Conservation (phyloP, 108 stramenopile species). For the Cyclotella cryptica region DNA sequence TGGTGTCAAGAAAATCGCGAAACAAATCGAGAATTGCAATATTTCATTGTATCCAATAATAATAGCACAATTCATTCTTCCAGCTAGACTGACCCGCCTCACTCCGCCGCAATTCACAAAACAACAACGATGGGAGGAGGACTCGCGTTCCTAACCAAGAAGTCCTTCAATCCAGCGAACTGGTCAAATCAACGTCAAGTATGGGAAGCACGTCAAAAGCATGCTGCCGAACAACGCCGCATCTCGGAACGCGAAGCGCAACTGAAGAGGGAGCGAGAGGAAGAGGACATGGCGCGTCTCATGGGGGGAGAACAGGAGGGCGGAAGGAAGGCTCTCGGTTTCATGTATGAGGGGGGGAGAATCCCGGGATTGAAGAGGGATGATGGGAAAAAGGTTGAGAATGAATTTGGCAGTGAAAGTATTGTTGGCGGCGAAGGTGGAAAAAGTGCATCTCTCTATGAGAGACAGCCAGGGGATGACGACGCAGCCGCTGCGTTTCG, state of each 20-base stretch:
- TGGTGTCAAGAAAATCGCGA: too few species aligned
- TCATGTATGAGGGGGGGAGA: conserved; percentile 77
- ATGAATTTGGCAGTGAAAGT: conserved; percentile 11
- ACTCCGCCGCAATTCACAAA: too few species aligned
- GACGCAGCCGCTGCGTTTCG: conserved; percentile 88
- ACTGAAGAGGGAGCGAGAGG: conserved; percentile 79
- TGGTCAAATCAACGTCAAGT: conserved; percentile 73
- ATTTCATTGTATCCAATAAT: too few species aligned
- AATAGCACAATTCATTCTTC: too few species aligned
- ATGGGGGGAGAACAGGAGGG: conserved; percentile 69
- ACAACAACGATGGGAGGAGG: conserved; percentile 77
- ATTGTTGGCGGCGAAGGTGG: conserved; percentile 17
- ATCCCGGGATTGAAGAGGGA: conserved; percentile 65
- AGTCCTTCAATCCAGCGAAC: conserved; percentile 87
- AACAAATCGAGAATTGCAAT: too few species aligned
- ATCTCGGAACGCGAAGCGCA: conserved; percentile 68
- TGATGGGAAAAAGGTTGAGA: conserved; percentile 1
- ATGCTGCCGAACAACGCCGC: conserved; percentile 61
- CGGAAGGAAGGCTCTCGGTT: conserved; percentile 68
- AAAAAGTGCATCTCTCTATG: background rate
- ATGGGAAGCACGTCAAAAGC: conserved; percentile 78
- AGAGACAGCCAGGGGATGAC: conserved; percentile 78
- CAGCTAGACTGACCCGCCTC: too few species aligned
- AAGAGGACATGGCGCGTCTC: conserved; percentile 76
- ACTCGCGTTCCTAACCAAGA: conserved; percentile 85